Evolutionary conservation across 2,329 filamentous ascomycete genomes (phyloP).

Genomic region (Huntiella abstrusa): DNA sequence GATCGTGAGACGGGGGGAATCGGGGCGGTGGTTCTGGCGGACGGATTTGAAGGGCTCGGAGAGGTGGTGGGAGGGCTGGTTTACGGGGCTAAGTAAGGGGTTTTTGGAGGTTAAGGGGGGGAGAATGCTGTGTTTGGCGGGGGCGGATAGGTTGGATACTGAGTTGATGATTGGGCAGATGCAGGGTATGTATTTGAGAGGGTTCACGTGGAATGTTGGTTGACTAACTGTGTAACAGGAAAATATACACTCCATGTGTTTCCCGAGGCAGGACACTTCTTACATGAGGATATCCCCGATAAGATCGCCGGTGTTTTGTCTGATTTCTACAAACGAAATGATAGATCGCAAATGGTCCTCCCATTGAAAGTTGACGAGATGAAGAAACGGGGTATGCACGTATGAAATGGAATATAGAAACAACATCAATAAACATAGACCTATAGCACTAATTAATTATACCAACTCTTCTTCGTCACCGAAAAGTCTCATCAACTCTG

Average conservation of each 20-base stretch:
- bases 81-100: slow-evolving; percentile 68
- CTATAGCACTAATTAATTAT: no score
- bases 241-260: slow-evolving; percentile 95
- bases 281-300: slow-evolving; percentile 86
- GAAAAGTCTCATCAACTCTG: neutral
- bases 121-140: slow-evolving; percentile 69
- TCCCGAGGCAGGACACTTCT: slow-evolving; percentile 86
- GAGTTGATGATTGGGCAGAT: slow-evolving; percentile 92
- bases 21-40: slow-evolving; percentile 54
- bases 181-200: slow-evolving; percentile 44
- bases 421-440: neutral
- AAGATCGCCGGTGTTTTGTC: slow-evolving; percentile 71
- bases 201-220: neutral
- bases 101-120: slow-evolving; percentile 68
- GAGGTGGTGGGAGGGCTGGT: slow-evolving; percentile 90
- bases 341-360: slow-evolving; percentile 64
- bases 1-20: slow-evolving; percentile 38
- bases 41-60: slow-evolving; percentile 72
- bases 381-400: slow-evolving; percentile 40
- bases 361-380: slow-evolving; percentile 81
- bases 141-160: slow-evolving; percentile 77
- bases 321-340: slow-evolving; percentile 85
- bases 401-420: slow-evolving; percentile 19
- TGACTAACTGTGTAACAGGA: slow-evolving; percentile 24
- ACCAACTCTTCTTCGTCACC: neutral